Evolutionary conservation across 192 early-diverging fungal species (phyloP), one percentile per base, ranked within the genome.

Genomic region (Backusella psychrophila): DNA sequence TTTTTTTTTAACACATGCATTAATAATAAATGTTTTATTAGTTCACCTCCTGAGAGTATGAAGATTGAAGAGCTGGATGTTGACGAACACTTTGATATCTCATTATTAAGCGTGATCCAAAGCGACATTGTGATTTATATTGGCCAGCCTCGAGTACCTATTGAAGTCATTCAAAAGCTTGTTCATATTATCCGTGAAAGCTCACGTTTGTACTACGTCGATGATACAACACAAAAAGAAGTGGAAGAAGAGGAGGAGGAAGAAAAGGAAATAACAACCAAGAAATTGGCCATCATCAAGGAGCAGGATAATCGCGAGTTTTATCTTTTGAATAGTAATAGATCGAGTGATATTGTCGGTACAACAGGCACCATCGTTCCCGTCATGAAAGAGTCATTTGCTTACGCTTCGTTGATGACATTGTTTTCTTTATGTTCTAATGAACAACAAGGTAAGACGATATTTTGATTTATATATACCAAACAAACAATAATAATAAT

Each of bases 51-150:
- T 21, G 26, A 76, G 5, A 71, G 82, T 19, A 70, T 91, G 75
- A 84, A 88, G 0, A 73, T 88, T 9, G 93, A 94, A 68, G 86
- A 90, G 12, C 81, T 92, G 8, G 83, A 91, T 36, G 79, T 83
- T 15, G 91, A 94, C 52, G 94, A 95, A 69, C 83, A 85, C 1
- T 95, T 94, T 78, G 93, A 95, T 76, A 87, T 94, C 35, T 89
- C 87, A 12, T 85, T 91, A 34, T 81, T 95, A 39, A 85, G 82
- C 36, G 85, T 83, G 35, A 77, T 95, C 36, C 87, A 94, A 72
- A 84, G 74, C 12, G 90, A 94, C 66, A 86, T 94, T 17, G 80
- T 93, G 19, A 77, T 88, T n/a, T 84, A 91, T 76, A 83, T 95
- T 71, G 93, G 93, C 6, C 84, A 87, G 72, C 76, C 83, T 15